These are phyloP conservation scores for Trichosporon inkin DNA, from an alignment of 1,284 basidiomycete species.

Conservation along the genomic window DNA sequence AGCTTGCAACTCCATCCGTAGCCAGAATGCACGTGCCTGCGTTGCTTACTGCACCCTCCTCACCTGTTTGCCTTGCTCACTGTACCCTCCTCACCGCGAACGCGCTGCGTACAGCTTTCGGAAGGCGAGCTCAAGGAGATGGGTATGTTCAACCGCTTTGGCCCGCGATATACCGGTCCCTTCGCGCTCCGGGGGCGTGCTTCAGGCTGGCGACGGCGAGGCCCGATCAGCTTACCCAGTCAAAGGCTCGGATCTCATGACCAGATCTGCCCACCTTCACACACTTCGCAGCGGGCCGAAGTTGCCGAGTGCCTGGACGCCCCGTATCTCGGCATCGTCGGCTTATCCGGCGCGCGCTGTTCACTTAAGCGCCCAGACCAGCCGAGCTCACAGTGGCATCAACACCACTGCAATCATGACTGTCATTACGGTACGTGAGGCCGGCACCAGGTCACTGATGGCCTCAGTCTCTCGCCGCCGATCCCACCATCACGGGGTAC, in stretches of 20 bases:
- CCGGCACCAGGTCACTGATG: background rate
- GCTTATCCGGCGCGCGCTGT: background rate
- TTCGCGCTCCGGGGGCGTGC: no score
- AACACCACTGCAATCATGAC: background rate
- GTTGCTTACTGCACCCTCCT: no score
- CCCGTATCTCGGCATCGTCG: slow-evolving; percentile 1
- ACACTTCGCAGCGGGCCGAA: background rate
- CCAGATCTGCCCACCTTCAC: background rate
- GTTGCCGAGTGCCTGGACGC: background rate
- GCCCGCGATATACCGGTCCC: no score
- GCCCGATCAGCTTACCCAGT: no score
- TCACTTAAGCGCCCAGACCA: background rate
- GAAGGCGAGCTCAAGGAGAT: no score
- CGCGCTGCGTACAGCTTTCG: no score
- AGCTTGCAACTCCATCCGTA: background rate
- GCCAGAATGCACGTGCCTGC: background rate
- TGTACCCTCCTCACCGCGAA: no score
- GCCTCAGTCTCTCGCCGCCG: slow-evolving; percentile 5
- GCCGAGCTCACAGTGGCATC: background rate
- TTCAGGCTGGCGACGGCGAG: no score
- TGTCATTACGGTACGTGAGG: background rate
- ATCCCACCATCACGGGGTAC: slow-evolving; percentile 29
- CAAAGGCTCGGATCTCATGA: no score
- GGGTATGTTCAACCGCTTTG: no score
- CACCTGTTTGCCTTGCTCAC: no score